A percentile compares a stretch with the other conserved stretches of the same genome.
phyloP scores from a whole-genome alignment of 805 yeast genomes.

The Pichia nanzhaoensis region DNA sequence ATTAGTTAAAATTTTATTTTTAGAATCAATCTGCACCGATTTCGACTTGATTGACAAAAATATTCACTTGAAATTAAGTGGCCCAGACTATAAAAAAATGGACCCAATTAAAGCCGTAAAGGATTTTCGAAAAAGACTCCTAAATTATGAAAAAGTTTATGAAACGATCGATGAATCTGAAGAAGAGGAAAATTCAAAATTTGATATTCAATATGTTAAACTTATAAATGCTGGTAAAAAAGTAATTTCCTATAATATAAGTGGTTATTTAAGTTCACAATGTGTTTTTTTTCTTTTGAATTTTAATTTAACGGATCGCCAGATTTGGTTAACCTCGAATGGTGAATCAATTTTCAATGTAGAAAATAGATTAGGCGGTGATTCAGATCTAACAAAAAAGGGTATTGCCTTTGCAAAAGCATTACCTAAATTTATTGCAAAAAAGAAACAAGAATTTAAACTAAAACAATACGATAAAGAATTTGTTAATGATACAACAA shows the following conservation, averaged over 20 bases:
- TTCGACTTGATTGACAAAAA: slow-evolving; percentile 73
- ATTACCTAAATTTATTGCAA: slow-evolving; percentile 29
- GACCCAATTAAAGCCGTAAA: slow-evolving; percentile 70
- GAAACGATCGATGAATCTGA: slow-evolving; percentile 73
- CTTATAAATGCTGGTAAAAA: slow-evolving; percentile 58
- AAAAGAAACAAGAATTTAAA: slow-evolving; percentile 31
- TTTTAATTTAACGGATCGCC: slow-evolving; percentile 32
- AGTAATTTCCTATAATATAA: slow-evolving; percentile 48
- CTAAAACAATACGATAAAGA: slow-evolving; percentile 28
- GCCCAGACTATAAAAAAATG: slow-evolving; percentile 88
- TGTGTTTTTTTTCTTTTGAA: slow-evolving; percentile 47
- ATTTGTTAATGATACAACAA: slow-evolving; percentile 26
- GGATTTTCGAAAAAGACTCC: slow-evolving; percentile 76
- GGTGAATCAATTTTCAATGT: slow-evolving; percentile 29
- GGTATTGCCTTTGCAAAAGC: slow-evolving; percentile 31
- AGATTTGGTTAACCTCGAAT: slow-evolving; percentile 32
- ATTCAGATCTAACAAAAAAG: slow-evolving; percentile 23
- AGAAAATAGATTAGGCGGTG: slow-evolving; percentile 29
- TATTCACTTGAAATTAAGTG: slow-evolving; percentile 76
- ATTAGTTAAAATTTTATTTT: slow-evolving; percentile 34
- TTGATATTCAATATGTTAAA: slow-evolving; percentile 51
- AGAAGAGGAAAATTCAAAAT: slow-evolving; percentile 37
- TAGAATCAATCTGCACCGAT: slow-evolving; percentile 83
- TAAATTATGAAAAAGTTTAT: slow-evolving; percentile 82
- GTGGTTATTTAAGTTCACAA: slow-evolving; percentile 52